These are phyloP conservation scores for Hydrangea macrophylla DNA, from an alignment of 148 eudicot genomes.

Conservation along the genomic window DNA sequence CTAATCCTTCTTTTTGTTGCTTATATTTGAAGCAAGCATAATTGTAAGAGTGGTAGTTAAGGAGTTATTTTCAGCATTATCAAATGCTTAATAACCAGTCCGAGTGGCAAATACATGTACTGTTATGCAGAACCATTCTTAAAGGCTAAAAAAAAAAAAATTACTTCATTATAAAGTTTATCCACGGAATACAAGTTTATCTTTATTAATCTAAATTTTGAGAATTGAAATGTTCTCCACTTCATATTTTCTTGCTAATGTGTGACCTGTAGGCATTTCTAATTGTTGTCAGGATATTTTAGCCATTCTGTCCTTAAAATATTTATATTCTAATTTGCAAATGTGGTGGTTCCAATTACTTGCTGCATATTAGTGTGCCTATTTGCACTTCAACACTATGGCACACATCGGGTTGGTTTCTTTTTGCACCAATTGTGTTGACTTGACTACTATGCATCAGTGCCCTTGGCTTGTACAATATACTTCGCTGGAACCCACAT, in stretches of 20 bases:
- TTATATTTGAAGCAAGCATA: too few species aligned
- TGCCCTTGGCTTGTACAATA: constrained; percentile 76
- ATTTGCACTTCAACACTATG: constrained; percentile 91
- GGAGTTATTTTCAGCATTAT: not conserved
- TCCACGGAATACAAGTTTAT: too few species aligned
- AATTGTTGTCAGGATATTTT: not conserved
- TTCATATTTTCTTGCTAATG: not conserved
- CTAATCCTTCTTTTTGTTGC: too few species aligned
- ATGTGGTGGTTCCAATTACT: constrained; percentile 85
- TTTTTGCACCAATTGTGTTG: constrained; percentile 81
- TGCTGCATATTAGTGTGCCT: constrained; percentile 82
- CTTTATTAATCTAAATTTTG: too few species aligned
- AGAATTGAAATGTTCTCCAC: not conserved
- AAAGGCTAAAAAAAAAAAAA: too few species aligned
- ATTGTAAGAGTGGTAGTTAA: not conserved
- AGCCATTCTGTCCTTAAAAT: not conserved
- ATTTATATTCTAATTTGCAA: constrained; percentile 36
- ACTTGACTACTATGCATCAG: constrained; percentile 82
- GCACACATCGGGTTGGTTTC: constrained; percentile 86
- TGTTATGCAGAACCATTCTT: too few species aligned
- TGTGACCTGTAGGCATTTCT: not conserved
- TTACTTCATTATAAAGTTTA: too few species aligned
- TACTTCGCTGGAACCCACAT: constrained; percentile 69
- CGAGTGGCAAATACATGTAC: not conserved
- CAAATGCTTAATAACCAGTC: too few species aligned